A percentile compares a stretch with the other conserved stretches of the same genome.
These are phyloP conservation scores for Barnettozyma sucrosica DNA, from an alignment of 805 yeast species.

Conservation along the genomic window DNA sequence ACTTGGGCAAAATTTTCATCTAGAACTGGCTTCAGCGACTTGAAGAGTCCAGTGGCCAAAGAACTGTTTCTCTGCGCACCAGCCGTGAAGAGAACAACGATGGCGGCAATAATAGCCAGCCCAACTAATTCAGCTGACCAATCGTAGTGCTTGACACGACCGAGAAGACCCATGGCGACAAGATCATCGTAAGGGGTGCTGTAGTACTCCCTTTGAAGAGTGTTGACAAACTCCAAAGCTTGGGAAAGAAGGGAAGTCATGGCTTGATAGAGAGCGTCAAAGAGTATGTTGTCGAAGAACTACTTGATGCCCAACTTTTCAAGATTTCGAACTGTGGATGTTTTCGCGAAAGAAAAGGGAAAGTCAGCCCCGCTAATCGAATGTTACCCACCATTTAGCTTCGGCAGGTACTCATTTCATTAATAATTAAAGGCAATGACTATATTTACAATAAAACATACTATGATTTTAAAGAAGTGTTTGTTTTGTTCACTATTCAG, in stretches of 20 bases:
- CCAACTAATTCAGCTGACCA: slow-evolving; percentile 74
- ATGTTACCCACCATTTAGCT: too few species aligned
- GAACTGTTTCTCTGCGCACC: slow-evolving; percentile 58
- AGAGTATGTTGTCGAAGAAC: background rate
- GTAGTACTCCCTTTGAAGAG: slow-evolving; percentile 23
- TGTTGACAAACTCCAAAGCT: slow-evolving; percentile 1
- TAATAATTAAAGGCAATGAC: too few species aligned
- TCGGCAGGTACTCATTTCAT: too few species aligned
- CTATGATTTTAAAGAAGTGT: too few species aligned
- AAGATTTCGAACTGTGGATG: background rate
- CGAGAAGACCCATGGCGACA: slow-evolving; percentile 47
- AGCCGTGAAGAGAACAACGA: slow-evolving; percentile 43
- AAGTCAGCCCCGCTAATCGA: too few species aligned
- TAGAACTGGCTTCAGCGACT: slow-evolving; percentile 45
- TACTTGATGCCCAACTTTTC: background rate
- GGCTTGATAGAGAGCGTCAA: background rate
- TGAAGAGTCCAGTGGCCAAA: slow-evolving; percentile 49
- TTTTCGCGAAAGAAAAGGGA: background rate
- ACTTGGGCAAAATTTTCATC: slow-evolving; percentile 71
- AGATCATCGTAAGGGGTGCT: slow-evolving; percentile 43
- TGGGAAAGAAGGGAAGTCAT: background rate
- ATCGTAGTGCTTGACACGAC: slow-evolving; percentile 56
- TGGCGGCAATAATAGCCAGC: slow-evolving; percentile 42
- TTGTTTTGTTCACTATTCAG: too few species aligned
- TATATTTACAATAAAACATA: too few species aligned